phyloP scores from a whole-genome alignment of 176 grass and related monocot genomes.

The Zoysia pacifica region DNA sequence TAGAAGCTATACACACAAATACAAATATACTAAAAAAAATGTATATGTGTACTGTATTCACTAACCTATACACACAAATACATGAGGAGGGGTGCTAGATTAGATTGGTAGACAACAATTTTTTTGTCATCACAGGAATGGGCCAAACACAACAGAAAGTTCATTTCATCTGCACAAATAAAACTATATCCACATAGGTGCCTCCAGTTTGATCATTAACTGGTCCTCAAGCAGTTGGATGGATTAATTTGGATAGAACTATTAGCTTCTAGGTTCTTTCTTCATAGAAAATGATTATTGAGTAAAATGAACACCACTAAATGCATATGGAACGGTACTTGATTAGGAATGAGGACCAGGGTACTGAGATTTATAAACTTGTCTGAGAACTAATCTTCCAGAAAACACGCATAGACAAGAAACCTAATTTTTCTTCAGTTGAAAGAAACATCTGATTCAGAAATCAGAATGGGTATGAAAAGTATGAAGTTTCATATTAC shows the following conservation, averaged over 20 bases:
- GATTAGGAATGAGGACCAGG: not conserved
- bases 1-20: conserved; percentile 2
- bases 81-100: not conserved
- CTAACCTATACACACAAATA: conserved; percentile 4
- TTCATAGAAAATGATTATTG: conserved; percentile 10
- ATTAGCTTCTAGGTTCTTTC: not conserved
- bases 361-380: conserved; percentile 22
- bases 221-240: not conserved
- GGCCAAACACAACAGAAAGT: not conserved
- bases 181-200: conserved; percentile 13
- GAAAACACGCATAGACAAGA: not conserved
- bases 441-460: not conserved
- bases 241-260: not conserved
- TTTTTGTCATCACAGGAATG: conserved; percentile 6
- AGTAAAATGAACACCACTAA: not conserved
- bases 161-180: not conserved
- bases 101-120: not conserved
- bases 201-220: no score
- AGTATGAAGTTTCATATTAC: conserved; percentile 40
- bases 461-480: conserved; percentile 17
- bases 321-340: not conserved
- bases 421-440: conserved; percentile 1
- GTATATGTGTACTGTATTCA: conserved; percentile 21
- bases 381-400: conserved; percentile 5
- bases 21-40: no score